These are phyloP conservation scores for Neonectria neomacrospora DNA, from an alignment of 2,329 filamentous ascomycete genomes.

Conservation along the genomic window DNA sequence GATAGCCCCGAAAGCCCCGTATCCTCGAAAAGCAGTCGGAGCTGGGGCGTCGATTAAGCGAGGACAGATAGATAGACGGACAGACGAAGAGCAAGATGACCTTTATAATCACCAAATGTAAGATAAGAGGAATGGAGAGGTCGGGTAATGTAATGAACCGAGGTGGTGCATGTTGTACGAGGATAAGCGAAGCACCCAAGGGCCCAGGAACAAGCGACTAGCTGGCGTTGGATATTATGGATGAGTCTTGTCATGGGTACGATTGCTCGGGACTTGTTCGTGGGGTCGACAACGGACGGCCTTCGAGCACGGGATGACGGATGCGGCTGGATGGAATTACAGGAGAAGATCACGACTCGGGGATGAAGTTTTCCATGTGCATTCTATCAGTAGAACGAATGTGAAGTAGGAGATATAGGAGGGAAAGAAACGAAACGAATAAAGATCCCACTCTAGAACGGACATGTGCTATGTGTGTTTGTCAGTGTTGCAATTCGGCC, in stretches of 20 bases:
- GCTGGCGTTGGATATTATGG: slow-evolving; percentile 33
- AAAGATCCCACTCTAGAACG: neutral
- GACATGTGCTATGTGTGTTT: neutral
- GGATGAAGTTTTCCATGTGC: slow-evolving; percentile 5
- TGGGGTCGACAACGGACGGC: neutral
- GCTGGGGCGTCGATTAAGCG: slow-evolving; percentile 41
- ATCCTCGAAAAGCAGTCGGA: slow-evolving; percentile 41
- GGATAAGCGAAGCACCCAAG: slow-evolving; percentile 22
- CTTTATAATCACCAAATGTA: slow-evolving; percentile 8
- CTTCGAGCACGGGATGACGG: neutral
- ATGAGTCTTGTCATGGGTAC: slow-evolving; percentile 25
- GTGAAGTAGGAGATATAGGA: neutral
- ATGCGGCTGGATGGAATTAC: neutral
- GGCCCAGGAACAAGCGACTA: slow-evolving; percentile 23
- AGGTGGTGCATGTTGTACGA: slow-evolving; percentile 15
- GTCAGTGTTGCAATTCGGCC: neutral
- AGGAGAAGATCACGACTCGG: neutral
- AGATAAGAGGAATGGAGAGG: slow-evolving; percentile 3
- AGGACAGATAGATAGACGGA: neutral
- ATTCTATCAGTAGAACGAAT: neutral
- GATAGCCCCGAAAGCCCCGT: slow-evolving; percentile 31
- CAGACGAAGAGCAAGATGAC: neutral
- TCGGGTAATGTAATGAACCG: slow-evolving; percentile 13
- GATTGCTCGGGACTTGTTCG: neutral
- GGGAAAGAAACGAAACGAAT: neutral